A percentile compares a stretch with the other conserved stretches of the same genome.
These are phyloP conservation scores for Postia placenta DNA, from an alignment of 768 basidiomycete genomes.

Conservation along the genomic window DNA sequence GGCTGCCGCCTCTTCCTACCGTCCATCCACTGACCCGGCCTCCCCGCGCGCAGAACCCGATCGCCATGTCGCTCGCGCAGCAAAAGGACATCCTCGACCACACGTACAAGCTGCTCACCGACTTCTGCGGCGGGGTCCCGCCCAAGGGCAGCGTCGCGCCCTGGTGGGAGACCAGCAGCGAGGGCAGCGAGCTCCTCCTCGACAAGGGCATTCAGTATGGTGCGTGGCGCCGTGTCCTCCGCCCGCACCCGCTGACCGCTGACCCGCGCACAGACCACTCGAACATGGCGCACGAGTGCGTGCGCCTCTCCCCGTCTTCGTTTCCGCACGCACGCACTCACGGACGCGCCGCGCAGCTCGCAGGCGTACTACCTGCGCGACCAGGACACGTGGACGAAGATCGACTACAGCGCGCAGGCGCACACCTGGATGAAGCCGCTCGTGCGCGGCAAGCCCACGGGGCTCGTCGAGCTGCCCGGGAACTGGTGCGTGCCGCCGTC, in stretches of 20 bases:
- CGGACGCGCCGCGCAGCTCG: constrained; percentile 28
- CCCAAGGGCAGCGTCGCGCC: constrained; percentile 66
- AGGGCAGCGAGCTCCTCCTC: constrained; percentile 56
- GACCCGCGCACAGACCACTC: constrained; percentile 59
- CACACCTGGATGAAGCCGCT: constrained; percentile 74
- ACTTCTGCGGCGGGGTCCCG: constrained; percentile 54
- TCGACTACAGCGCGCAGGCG: constrained; percentile 54
- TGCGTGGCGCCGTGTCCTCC: constrained; percentile 17
- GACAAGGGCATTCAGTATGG: constrained; percentile 75
- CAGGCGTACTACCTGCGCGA: constrained; percentile 66
- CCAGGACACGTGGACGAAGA: constrained; percentile 68
- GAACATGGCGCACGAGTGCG: constrained; percentile 47
- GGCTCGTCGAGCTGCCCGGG: constrained; percentile 57
- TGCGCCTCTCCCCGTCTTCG: too few relatives aligned
- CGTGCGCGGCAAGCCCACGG: constrained; percentile 54
- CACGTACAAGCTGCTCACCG: constrained; percentile 57
- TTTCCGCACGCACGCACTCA: neutral
- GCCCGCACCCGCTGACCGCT: too few relatives aligned
- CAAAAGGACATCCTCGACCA: constrained; percentile 67
- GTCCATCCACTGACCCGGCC: neutral
- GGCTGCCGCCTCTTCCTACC: neutral
- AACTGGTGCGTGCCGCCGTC: constrained; percentile 46
- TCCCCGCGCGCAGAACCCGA: constrained; percentile 44
- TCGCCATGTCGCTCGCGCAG: constrained; percentile 52
- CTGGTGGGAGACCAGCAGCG: constrained; percentile 76